A percentile compares a stretch with the other conserved stretches of the same genome.
Evolutionary conservation across 2,329 filamentous ascomycete species (phyloP).

Genomic region (Botrytis cinerea): DNA sequence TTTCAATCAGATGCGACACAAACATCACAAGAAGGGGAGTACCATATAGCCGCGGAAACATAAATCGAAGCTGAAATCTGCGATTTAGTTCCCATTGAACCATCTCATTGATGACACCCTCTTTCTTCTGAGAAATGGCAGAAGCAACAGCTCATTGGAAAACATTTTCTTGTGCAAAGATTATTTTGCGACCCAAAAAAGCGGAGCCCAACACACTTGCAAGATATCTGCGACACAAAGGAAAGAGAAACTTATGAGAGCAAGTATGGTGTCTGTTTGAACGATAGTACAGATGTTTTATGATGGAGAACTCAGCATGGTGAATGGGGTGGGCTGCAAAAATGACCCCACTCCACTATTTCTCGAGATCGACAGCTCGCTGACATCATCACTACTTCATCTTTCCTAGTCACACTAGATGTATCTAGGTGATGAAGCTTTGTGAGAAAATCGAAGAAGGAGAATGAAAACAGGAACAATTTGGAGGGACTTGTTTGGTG

Average conservation of each 20-base stretch:
- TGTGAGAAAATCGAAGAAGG: not conserved
- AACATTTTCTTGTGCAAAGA: no score
- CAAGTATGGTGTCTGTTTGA: not conserved
- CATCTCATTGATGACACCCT: not conserved
- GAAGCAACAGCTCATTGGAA: not conserved
- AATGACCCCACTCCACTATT: not conserved
- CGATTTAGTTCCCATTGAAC: fast-evolving
- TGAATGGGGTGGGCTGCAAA: not conserved
- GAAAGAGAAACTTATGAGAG: not conserved
- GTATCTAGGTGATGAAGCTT: no score
- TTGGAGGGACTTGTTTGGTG: not conserved
- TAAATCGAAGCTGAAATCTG: fast-evolving
- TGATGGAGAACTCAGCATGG: not conserved
- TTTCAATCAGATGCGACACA: not conserved
- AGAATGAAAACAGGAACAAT: no score
- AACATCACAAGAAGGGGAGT: not conserved
- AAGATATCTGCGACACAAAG: not conserved
- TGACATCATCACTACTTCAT: not conserved
- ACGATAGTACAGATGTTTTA: not conserved
- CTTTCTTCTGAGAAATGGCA: not conserved
- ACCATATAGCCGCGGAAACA: no score
- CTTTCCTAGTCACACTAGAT: not conserved
- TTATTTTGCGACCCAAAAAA: not conserved
- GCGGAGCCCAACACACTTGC: not conserved
- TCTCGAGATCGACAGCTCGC: not conserved